Percentiles rank a stretch among this genome's conserved stretches.
Conservation (phyloP, 345 rosid genomes). For the Lepidium sativum region DNA sequence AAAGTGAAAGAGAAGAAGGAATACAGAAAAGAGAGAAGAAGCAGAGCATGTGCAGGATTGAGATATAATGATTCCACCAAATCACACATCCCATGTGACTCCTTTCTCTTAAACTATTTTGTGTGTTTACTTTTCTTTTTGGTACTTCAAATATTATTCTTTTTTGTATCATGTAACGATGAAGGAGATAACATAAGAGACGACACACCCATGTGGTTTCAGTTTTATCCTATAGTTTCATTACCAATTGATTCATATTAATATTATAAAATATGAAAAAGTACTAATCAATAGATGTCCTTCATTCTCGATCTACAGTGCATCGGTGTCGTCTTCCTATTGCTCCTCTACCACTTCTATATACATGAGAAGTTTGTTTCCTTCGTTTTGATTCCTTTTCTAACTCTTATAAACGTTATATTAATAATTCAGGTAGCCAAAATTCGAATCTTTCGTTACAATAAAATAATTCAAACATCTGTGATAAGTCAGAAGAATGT, state of each 20-base stretch:
- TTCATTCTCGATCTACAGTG: not conserved
- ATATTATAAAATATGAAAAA: not conserved
- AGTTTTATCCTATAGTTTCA: not conserved
- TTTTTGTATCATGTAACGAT: slow-evolving; percentile 8
- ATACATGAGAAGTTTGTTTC: slow-evolving; percentile 11
- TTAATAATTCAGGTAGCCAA: not conserved
- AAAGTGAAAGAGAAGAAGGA: not conserved
- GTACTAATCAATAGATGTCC: not conserved
- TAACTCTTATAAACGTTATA: not conserved
- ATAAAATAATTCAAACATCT: too few species aligned
- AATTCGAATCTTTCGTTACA: not conserved
- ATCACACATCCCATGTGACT: slow-evolving; percentile 26
- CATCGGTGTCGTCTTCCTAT: slow-evolving; percentile 9
- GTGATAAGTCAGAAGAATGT: not conserved
- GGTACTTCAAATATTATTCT: slow-evolving; percentile 21
- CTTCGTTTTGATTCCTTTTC: not conserved
- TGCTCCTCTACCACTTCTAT: not conserved
- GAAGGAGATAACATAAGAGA: slow-evolving; percentile 18
- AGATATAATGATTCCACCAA: slow-evolving; percentile 20
- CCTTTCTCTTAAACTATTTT: slow-evolving; percentile 16
- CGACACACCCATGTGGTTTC: slow-evolving; percentile 26
- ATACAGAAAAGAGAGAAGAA: slow-evolving; percentile 14
- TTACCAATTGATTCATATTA: not conserved
- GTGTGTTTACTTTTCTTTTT: slow-evolving; percentile 21
- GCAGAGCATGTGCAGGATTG: slow-evolving; percentile 28